These are phyloP conservation scores for Ceratocystis harringtonii DNA, from an alignment of 2,329 filamentous ascomycete genomes.

Conservation along the genomic window DNA sequence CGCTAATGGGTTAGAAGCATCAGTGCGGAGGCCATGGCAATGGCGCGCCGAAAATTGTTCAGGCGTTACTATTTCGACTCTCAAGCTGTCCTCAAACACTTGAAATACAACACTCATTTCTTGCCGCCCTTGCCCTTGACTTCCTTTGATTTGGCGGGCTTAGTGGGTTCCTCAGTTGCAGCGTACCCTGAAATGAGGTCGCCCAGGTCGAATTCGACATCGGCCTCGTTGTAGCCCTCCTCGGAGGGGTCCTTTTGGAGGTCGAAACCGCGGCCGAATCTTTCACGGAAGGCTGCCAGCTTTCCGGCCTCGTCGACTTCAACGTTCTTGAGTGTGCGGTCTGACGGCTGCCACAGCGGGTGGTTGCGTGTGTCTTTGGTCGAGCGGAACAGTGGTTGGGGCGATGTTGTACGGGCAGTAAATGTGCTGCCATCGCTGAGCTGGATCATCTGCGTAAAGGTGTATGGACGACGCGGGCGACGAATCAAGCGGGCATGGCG, in stretches of 20 bases:
- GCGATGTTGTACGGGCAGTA: constrained; percentile 62
- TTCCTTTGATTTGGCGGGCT: constrained; percentile 23
- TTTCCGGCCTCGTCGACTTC: constrained; percentile 92
- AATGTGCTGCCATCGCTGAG: constrained; percentile 83
- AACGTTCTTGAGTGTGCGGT: constrained; percentile 66
- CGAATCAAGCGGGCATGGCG: constrained; percentile 73
- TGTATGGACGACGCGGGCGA: constrained; percentile 84
- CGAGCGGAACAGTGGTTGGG: constrained; percentile 42
- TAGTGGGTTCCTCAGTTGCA: constrained; percentile 17
- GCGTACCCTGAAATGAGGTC: constrained; percentile 40
- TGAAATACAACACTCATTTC: constrained; percentile 24
- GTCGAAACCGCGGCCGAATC: constrained; percentile 79
- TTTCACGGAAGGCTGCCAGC: constrained; percentile 67
- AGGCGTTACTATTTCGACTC: not conserved
- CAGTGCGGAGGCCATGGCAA: not conserved
- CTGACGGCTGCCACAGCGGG: constrained; percentile 76
- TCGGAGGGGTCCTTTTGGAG: constrained; percentile 28
- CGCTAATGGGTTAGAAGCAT: not conserved
- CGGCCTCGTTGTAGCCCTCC: constrained; percentile 21
- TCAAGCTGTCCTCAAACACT: not conserved
- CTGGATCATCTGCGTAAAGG: constrained; percentile 91
- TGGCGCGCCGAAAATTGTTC: not conserved
- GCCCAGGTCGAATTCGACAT: constrained; percentile 26
- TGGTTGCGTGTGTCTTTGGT: constrained; percentile 81
- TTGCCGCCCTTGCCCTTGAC: constrained; percentile 29